Base-by-base conservation (phyloP, 305 asterid genomes). In the Rubia balearica region DNA sequence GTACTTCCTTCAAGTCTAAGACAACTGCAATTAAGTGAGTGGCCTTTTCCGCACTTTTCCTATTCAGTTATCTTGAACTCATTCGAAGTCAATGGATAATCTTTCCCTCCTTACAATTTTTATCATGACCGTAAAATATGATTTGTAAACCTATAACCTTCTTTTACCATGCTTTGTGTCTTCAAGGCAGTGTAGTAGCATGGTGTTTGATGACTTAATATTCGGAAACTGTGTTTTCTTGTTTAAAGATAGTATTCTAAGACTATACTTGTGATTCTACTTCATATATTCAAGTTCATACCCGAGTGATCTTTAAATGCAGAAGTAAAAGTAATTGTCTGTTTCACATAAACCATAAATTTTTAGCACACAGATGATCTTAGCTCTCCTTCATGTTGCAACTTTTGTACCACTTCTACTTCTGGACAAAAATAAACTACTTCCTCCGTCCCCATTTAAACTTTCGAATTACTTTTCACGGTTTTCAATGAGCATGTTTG, bases 21-120 rank as follows among this genome's bases (percentile, higher is more conserved):
- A 94, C 98, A 56, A 89, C 96, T 76, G 98, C 99, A 48, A 82
- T 81, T 61, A 94, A 89, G 99, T 89, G 79, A 81, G 88, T 79
- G 69, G 14, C 48, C 45, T 40, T 40, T 38, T 8, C 16, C 11
- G 30, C 16, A 24, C 41, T 30, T 21, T 63, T 38, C 14, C 38
- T 2, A 81, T 94, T 61, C 88, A 79, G 72, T 91, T 94, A 68
- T 71, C 88, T 61, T 94, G 84, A 86, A 51, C 30, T 19, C 36
- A 1, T 24, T 38, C 41, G 13, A n/a, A 68, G 53, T 4, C 12
- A 42, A 1, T 11, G 33, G 22, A 21, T n/a, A n/a, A 33, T 64
- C 7, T 55, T 56, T 33, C 57, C 57, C 57, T 48, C n/a, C 2
- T 30, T 21, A 4, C 40, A 7, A 17, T 55, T 14, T 49, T 42